These are phyloP conservation scores for Naematelia aurantialba DNA, from an alignment of 768 basidiomycete species.

Conservation along the genomic window DNA sequence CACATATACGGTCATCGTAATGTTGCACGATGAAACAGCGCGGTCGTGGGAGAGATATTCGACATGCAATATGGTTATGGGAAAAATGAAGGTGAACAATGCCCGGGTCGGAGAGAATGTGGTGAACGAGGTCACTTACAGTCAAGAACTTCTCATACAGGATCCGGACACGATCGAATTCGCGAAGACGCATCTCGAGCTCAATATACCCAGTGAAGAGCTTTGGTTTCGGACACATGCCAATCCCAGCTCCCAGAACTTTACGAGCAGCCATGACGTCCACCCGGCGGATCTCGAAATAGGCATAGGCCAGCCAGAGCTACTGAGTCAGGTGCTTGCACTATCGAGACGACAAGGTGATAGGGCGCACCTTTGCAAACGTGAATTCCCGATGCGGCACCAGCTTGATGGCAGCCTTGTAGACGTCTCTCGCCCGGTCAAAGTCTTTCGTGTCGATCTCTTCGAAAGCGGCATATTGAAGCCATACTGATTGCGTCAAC, in stretches of 20 bases:
- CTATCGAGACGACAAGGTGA: no score
- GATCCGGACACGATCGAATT: conserved; percentile 88
- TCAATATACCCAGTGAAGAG: conserved; percentile 86
- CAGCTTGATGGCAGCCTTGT: conserved; percentile 79
- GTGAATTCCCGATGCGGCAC: conserved; percentile 97
- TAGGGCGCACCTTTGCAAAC: conserved; percentile 70
- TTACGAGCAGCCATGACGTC: conserved; percentile 81
- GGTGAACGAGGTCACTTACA: no score
- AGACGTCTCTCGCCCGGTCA: conserved; percentile 79
- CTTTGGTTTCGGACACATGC: conserved; percentile 88
- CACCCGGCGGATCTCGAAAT: conserved; percentile 81
- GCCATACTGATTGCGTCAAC: conserved; percentile 58
- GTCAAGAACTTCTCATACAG: conserved; percentile 94
- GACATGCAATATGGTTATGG: no score
- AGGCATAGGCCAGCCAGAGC: conserved; percentile 86
- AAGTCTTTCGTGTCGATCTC: conserved; percentile 95
- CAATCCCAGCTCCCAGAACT: conserved; percentile 81
- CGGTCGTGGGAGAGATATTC: no score
- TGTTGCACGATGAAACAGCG: no score
- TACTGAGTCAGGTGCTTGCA: conserved; percentile 16
- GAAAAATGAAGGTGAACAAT: neutral
- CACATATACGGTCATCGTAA: no score
- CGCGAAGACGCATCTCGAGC: conserved; percentile 59
- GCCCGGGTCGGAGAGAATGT: neutral
- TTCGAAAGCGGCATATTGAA: conserved; percentile 94